Percentiles rank a stretch among this genome's conserved stretches.
Evolutionary conservation across 2,329 filamentous ascomycete species (phyloP).

Genomic region (Botrytis squamosa): DNA sequence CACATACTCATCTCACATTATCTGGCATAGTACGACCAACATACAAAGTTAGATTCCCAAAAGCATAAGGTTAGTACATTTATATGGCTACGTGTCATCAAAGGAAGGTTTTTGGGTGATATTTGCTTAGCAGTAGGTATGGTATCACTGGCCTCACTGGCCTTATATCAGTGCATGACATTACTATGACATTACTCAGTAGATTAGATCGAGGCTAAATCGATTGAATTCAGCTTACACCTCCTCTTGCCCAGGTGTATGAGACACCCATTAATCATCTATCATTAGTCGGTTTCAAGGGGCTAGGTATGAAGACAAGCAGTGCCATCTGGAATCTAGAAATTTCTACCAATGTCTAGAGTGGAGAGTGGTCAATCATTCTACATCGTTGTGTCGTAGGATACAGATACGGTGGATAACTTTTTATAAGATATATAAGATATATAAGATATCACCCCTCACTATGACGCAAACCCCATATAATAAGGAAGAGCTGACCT

Average conservation of each 20-base stretch:
- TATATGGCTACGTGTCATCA: neutral
- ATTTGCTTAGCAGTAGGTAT: neutral
- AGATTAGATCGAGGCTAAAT: neutral
- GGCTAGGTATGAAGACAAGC: neutral
- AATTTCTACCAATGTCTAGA: neutral
- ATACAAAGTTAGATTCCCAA: neutral
- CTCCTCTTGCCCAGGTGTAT: neutral
- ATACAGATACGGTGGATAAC: neutral
- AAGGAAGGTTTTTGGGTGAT: neutral
- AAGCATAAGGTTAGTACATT: neutral
- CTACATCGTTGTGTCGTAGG: neutral
- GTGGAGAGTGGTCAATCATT: too few relatives aligned
- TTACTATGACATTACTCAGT: neutral
- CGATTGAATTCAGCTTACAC: neutral
- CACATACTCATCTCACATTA: too few relatives aligned
- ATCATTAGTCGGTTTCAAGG: neutral
- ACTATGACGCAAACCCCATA: neutral
- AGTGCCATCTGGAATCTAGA: neutral
- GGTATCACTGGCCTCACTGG: neutral
- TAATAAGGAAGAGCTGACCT: neutral
- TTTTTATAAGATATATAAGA: neutral
- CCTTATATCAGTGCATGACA: neutral
- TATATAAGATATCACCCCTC: neutral
- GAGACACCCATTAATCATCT: neutral
- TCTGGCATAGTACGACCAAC: neutral